phyloP scores from a whole-genome alignment of 768 basidiomycete species.

The Kwoniella heveanensis region DNA sequence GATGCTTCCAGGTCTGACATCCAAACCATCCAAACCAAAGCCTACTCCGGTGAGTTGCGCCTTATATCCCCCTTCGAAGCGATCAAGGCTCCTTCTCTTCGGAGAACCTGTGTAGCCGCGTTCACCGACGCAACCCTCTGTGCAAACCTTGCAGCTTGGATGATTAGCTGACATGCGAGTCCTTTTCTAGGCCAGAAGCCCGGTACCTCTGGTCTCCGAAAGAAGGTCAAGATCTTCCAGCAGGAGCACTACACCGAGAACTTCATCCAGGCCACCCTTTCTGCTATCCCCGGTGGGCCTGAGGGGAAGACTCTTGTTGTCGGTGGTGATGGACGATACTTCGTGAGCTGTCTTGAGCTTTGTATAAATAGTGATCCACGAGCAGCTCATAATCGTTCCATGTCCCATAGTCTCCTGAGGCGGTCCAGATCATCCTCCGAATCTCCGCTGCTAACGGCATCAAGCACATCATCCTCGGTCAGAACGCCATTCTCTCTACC shows the following conservation, averaged over 20 bases:
- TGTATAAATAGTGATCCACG: too few species aligned
- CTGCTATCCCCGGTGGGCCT: constrained; percentile 76
- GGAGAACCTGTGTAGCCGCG: too few species aligned
- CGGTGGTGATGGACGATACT: constrained; percentile 96
- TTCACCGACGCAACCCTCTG: constrained; percentile 63
- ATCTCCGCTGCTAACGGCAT: constrained; percentile 95
- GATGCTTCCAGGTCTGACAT: constrained; percentile 51
- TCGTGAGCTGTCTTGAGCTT: constrained; percentile 43
- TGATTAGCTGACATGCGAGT: not conserved
- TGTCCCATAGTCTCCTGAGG: constrained; percentile 48
- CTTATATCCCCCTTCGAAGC: too few species aligned
- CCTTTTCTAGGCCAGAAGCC: constrained; percentile 76
- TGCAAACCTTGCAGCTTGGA: constrained; percentile 26
- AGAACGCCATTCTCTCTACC: constrained; percentile 89
- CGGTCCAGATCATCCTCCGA: constrained; percentile 84
- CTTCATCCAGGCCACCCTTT: constrained; percentile 90
- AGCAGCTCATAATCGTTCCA: too few species aligned
- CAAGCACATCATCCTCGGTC: constrained; percentile 84
- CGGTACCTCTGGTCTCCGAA: constrained; percentile 94
- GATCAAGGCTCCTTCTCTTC: too few species aligned
- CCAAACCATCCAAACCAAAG: constrained; percentile 76
- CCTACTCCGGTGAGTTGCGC: constrained; percentile 66
- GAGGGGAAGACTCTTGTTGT: constrained; percentile 77
- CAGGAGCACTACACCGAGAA: constrained; percentile 99
- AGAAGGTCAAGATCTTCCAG: constrained; percentile 98